Conservation (phyloP, 768 basidiomycete species). For the Multifurca ochricompacta region DNA sequence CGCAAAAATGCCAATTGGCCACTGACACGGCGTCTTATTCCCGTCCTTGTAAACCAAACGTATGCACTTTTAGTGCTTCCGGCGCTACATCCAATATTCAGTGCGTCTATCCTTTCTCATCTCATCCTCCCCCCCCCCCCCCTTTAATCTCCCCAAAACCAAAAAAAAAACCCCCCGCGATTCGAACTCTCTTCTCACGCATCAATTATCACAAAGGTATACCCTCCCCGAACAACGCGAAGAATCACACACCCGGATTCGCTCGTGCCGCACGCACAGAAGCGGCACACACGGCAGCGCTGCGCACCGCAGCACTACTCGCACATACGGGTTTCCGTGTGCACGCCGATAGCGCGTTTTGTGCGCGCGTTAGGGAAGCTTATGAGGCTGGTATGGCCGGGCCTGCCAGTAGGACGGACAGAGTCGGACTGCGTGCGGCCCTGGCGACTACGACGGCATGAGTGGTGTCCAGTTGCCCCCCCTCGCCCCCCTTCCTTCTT, state of each 20-base stretch:
- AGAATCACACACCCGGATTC: constrained; percentile 19
- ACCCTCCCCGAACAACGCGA: constrained; percentile 3
- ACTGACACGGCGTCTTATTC: not conserved
- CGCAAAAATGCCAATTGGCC: not conserved
- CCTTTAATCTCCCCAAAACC: too few species aligned
- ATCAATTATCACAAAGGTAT: constrained; percentile 4
- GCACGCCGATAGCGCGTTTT: constrained; percentile 14
- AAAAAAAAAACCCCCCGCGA: too few species aligned
- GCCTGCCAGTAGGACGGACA: not conserved
- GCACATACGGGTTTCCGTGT: constrained; percentile 19
- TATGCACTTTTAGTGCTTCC: constrained; percentile 11
- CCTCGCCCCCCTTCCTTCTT: not conserved
- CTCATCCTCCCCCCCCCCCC: not conserved
- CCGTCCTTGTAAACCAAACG: too few species aligned
- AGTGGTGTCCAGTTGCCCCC: not conserved
- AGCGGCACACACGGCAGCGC: constrained; percentile 14
- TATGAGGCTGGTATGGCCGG: not conserved
- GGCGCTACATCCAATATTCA: constrained; percentile 17
- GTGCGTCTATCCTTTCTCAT: not conserved
- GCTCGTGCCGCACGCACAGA: constrained; percentile 14
- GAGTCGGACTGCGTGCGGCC: too few species aligned
- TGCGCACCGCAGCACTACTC: constrained; percentile 14
- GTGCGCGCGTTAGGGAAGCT: constrained; percentile 14
- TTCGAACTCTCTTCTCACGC: not conserved
- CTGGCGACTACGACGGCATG: not conserved